Base-by-base conservation (phyloP, 2,329 filamentous ascomycete species). In the Cordyceps tenuipes region DNA sequence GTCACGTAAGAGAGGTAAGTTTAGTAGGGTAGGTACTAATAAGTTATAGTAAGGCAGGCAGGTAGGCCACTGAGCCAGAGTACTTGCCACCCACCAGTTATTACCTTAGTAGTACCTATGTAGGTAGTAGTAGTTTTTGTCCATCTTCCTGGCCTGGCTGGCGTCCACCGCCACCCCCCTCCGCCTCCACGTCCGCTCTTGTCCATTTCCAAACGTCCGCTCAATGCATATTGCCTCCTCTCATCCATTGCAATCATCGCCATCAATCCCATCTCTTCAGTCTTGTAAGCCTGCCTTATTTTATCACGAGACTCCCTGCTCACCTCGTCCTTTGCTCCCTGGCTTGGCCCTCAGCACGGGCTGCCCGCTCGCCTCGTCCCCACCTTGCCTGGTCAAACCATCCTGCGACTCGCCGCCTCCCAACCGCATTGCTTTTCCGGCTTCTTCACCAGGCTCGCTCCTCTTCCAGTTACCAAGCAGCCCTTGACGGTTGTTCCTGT, bases 321-420 rank as follows among this genome's bases (percentile, higher is more conserved):
- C 39, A 7, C 15, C 13, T 43, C 39, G 39, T 15, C 39, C 39
- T 43, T 58, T 21, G 44, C 36, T 51, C 47, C 39, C 29, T 39
- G n/a, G 31, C 19, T 23, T 26, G 26, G 43, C 53, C 41, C 34
- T 39, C 48, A 49, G 39, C 31, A 47, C 41, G 26, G 52, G 57
- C 57, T 49, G 57, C 34, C 31, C 57, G 29, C 29, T 29, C 29
- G 46, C 49, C 19, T 41, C 29, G 48, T 59, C 57, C 50, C 57
- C 57, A 59, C 57, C 57, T 59, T 48, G 57, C 49, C 26, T 59
- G 48, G 57, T 53, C 48, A 53, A 59, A 44, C 49, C 41, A 26
- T 59, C 57, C 49, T 52, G 57, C 57, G 41, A 59, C 48, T 48
- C 44, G 29, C 39, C 13, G 17, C 39, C 29, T 58, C 34, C 29